Percentiles rank a stretch among this genome's conserved stretches.
phyloP scores from a whole-genome alignment of 2,329 filamentous ascomycete species.

The Claviceps sp. region DNA sequence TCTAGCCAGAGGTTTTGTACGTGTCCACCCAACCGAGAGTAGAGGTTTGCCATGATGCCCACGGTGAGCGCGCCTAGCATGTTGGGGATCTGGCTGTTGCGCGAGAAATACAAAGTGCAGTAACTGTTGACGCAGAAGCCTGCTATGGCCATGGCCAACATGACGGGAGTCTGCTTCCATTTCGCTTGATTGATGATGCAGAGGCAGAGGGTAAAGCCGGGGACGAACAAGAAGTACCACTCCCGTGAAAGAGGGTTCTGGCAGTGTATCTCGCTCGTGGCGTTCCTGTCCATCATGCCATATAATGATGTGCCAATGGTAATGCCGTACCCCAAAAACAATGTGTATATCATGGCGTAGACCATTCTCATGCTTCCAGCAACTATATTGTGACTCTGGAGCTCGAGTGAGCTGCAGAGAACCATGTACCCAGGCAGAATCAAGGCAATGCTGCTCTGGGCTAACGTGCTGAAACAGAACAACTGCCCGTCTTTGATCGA shows the following conservation, averaged over 20 bases:
- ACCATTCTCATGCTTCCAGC: conserved; percentile 64
- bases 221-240: conserved; percentile 58
- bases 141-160: conserved; percentile 58
- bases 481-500: conserved; percentile 44
- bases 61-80: conserved; percentile 66
- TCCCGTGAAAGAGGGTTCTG: conserved; percentile 27
- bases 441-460: conserved; percentile 62
- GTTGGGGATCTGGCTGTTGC: conserved; percentile 62
- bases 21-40: conserved; percentile 52
- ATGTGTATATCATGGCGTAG: conserved; percentile 61
- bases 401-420: conserved; percentile 41
- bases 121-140: conserved; percentile 70
- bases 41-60: conserved; percentile 66
- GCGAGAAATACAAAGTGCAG: conserved; percentile 49
- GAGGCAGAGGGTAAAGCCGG: conserved; percentile 59
- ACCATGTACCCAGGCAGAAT: conserved; percentile 51
- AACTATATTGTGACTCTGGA: conserved; percentile 57
- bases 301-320: conserved; percentile 56
- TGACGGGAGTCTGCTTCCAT: conserved; percentile 63
- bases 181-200: conserved; percentile 73
- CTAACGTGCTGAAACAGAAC: conserved; percentile 60
- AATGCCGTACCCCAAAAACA: conserved; percentile 62
- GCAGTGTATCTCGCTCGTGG: conserved; percentile 32
- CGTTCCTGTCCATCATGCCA: conserved; percentile 45
- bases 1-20: conserved; percentile 42